A percentile compares a stretch with the other conserved stretches of the same genome.
phyloP scores from a whole-genome alignment of 2,329 filamentous ascomycete species.

The Torrubiellomyces zombiae region DNA sequence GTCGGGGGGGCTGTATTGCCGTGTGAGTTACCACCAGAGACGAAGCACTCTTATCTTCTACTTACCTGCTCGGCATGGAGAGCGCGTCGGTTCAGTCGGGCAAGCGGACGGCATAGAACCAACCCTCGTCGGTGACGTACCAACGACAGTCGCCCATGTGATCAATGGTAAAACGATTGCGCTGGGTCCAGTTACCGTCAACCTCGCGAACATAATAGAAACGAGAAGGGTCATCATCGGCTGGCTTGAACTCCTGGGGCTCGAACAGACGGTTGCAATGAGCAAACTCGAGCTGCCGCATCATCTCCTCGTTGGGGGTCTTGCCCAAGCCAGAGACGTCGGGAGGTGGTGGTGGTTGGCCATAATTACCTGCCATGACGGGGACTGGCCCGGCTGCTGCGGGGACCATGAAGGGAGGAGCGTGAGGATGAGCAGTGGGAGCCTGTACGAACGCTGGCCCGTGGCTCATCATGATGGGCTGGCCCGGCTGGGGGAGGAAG shows the following conservation, averaged over 20 bases:
- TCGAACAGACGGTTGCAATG: conserved; percentile 32
- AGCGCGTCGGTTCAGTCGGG: too few relatives aligned
- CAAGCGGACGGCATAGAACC: conserved; percentile 44
- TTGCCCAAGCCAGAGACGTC: conserved; percentile 36
- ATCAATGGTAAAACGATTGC: conserved; percentile 44
- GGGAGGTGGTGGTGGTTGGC: conserved; percentile 9
- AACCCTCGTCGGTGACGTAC: conserved; percentile 39
- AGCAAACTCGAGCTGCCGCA: conserved; percentile 32
- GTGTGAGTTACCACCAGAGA: too few relatives aligned
- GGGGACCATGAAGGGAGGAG: conserved; percentile 10
- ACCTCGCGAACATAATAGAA: conserved; percentile 46
- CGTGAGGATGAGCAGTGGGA: conserved; percentile 10
- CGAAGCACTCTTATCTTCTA: too few relatives aligned
- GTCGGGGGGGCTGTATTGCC: too few relatives aligned
- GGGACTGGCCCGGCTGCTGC: conserved; percentile 9
- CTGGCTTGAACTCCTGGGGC: conserved; percentile 46
- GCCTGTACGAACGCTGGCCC: too few relatives aligned
- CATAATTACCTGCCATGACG: conserved; percentile 26
- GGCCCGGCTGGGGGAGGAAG: conserved; percentile 13
- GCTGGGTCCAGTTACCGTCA: conserved; percentile 42
- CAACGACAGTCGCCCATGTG: conserved; percentile 38
- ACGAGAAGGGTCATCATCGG: conserved; percentile 40
- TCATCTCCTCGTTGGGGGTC: conserved; percentile 28
- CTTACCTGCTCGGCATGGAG: too few relatives aligned
- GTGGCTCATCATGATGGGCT: conserved; percentile 13